These are phyloP conservation scores for Umbelopsis sp. DNA, from an alignment of 192 early-diverging fungal genomes.

Conservation along the genomic window DNA sequence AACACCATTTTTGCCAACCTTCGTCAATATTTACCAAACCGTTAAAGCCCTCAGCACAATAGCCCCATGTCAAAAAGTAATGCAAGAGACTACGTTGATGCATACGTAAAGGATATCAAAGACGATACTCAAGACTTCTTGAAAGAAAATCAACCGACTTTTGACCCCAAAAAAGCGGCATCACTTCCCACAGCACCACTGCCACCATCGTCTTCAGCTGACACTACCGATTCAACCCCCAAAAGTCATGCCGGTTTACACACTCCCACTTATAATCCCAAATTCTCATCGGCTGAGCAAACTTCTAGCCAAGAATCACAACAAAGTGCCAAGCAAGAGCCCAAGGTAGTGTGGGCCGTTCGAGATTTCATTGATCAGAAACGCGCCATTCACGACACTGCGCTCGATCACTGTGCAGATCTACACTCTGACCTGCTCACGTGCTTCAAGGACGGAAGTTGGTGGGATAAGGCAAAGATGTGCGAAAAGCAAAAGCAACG, in stretches of 20 bases:
- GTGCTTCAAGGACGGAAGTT: constrained; percentile 41
- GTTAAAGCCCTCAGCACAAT: neutral
- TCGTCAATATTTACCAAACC: neutral
- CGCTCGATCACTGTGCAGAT: constrained; percentile 35
- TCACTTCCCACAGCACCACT: neutral
- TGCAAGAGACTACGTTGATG: constrained; percentile 35
- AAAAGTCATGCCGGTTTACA: neutral
- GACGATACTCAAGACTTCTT: constrained; percentile 22
- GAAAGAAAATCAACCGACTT: constrained; percentile 27
- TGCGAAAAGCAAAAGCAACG: constrained; percentile 39
- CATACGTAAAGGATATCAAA: constrained; percentile 27
- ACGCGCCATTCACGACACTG: constrained; percentile 35
- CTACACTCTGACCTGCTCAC: constrained; percentile 31
- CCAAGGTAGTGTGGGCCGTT: constrained; percentile 22
- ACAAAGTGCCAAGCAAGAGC: neutral
- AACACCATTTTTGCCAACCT: too few relatives aligned
- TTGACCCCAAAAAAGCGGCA: constrained; percentile 30
- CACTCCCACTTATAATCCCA: neutral
- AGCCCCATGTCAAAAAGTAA: constrained; percentile 20
- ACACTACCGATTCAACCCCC: neutral
- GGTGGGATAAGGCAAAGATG: constrained; percentile 45
- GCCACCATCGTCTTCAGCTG: neutral
- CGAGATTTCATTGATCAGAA: constrained; percentile 32
- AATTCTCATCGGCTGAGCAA: constrained; percentile 10
- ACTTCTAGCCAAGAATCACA: neutral